Evolutionary conservation across 805 yeast genomes (phyloP), one percentile per base, ranked within the genome.

Genomic region (Candida golubevii): DNA sequence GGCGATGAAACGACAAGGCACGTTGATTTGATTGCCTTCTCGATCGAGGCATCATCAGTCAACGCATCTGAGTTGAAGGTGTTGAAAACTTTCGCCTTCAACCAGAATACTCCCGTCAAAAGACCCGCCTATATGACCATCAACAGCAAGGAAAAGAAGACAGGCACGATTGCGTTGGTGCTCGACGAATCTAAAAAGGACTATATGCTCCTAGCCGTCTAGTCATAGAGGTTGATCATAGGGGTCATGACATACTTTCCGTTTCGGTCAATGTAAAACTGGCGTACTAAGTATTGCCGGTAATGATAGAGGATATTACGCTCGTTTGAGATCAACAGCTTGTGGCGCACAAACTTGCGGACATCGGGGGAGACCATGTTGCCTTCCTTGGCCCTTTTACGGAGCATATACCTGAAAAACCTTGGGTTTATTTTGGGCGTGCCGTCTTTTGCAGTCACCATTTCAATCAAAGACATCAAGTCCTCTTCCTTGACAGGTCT

Each of bases 181-280:
- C 47, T 76, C 31, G 79, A 74, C 48, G 49, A 57, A 8, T 55
- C 67, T 26, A 68, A 58, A 39, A 71, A 66, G 47, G 63, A 67
- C 41, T 75, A 73, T 50, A 49, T 61, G 26, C 63, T 73, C 12
- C 57, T 74, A 32, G 61, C 60, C 74, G 69, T 53, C 70, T 43
- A 63, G 56, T 53, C 59, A 49, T 59, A 63, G 39, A 56, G 59
- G 39, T 63, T 57, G 11, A 50, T 47, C 55, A 63, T 53, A 41
- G 62, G 55, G 41, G 63, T 60, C 54, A 58, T 33, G 33, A 41
- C 34, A 42, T 58, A 65, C 2, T 36, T 30, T 0, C 54, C 57
- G 7, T 42, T 33, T 9, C 44, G 48, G 37, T 57, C 62, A 11
- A 49, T 40, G 48, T 56, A 65, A 42, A 58, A 69, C 47, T 69